Base-by-base conservation (phyloP, 768 basidiomycete species). In the Tricholomella constricta region DNA sequence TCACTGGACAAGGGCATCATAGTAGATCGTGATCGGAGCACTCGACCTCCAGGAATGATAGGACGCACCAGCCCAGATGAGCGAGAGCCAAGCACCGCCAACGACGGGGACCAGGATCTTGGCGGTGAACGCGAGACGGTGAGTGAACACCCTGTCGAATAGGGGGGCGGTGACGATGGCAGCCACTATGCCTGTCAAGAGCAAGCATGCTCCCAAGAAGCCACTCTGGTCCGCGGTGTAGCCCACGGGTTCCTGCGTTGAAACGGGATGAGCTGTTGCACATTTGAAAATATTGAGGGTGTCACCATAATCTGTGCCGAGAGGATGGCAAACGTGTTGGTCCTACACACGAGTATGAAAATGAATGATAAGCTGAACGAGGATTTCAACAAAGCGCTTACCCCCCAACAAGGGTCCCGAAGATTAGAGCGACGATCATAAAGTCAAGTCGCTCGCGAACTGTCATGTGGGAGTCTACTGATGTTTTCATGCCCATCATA, bases 141-240 rank as follows among this genome's bases (percentile, higher is more conserved):
- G 79, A 9, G 88, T 92, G 55, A 94, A 82, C n/a, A 91, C 82
- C 17, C 91, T 83, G 62, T 93, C 91, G 62, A 91, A 86, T 3
- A 92, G 67, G 0, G 91, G 92, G 0, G 91, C 83, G 0, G 85
- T 80, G 44, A 85, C 61, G 26, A 85, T 71, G 0, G 91, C 86
- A 9, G 83, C 79, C 2, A 89, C 67, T 52, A 94, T 80, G 19
- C 92, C 91, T 0, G 85, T 75, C 31, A 91, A 69, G 12, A 91
- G 78, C 31, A 91, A 67, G 29, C 77, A 77, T 9, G 81, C 81
- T 32, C 89, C 87, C 71, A 93, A 71, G 32, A 91, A 73, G 6
- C 91, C 91, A 29, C 84, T 77, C n/a, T 70, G 75, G 52, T 82
- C 77, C 23, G 79, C 70, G 0, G 83, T 80, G 67, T 94, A 94